Percentiles rank a stretch among this genome's conserved stretches.
These are phyloP conservation scores for Phytophthora ramorum DNA, from an alignment of 352 stramenopile species.

Conservation along the genomic window DNA sequence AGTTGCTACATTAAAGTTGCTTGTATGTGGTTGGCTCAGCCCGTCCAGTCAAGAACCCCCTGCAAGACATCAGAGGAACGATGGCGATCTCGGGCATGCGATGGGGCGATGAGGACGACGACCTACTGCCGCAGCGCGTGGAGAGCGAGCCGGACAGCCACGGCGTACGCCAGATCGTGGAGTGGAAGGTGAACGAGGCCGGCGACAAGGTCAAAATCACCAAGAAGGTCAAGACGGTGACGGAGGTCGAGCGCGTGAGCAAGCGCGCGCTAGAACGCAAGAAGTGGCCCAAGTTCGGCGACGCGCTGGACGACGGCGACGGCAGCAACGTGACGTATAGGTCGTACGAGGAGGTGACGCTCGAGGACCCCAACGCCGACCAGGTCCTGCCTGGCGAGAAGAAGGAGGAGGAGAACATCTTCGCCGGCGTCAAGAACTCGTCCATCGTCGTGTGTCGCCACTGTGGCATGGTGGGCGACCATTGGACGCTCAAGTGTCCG, in stretches of 20 bases:
- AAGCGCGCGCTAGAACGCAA: conserved; percentile 86
- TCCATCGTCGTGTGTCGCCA: conserved; percentile 91
- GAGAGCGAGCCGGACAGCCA: conserved; percentile 85
- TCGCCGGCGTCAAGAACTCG: conserved; percentile 87
- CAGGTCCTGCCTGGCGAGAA: conserved; percentile 88
- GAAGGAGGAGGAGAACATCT: conserved; percentile 91
- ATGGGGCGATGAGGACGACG: conserved; percentile 79
- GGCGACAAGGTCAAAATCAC: conserved; percentile 93
- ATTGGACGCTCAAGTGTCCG: conserved; percentile 92
- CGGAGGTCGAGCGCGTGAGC: conserved; percentile 81
- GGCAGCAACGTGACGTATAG: conserved; percentile 90
- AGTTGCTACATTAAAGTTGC: not conserved
- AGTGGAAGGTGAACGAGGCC: conserved; percentile 91
- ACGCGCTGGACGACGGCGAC: conserved; percentile 68
- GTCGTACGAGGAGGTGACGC: conserved; percentile 80
- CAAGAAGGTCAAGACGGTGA: conserved; percentile 91
- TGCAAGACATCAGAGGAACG: conserved; percentile 10
- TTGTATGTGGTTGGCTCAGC: not conserved
- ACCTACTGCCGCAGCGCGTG: conserved; percentile 81
- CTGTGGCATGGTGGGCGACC: conserved; percentile 91
- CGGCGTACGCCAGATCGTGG: conserved; percentile 87
- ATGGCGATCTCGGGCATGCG: conserved; percentile 82
- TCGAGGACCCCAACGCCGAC: conserved; percentile 90
- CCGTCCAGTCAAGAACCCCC: conserved; percentile 8
- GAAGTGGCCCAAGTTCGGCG: conserved; percentile 88